Base-by-base conservation (phyloP, 73 alveolate genomes). In the Paramecium bursaria region DNA sequence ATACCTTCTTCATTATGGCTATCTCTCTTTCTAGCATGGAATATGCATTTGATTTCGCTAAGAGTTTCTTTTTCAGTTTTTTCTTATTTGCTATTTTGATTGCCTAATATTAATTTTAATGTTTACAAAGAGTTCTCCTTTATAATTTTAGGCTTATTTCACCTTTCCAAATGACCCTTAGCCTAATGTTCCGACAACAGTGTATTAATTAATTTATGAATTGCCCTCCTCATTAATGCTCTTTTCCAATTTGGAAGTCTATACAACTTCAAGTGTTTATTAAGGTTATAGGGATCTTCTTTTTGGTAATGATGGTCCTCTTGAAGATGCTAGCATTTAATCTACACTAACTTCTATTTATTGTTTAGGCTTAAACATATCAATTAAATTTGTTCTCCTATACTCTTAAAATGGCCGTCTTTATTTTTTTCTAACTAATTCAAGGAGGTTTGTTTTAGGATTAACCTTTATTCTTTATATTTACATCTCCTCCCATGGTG, bases 91-190 rank as follows among this genome's bases (percentile, higher is more conserved):
- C 75, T 31, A 79, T 39, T 29, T 79, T 79, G 3, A 79, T 54
- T 0, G 89, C 89, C 75, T 50, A 79, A 23, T 21, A 11, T 17
- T 22, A 33, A 53, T 5, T 17, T 3, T 13, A 42, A 11, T 14
- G 15, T 7, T 33, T 50, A 55, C 76, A 31, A 21, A 73, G 31
- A 33, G 19, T 31, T 53, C 60, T 17, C 57, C 57, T 73, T 52
- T 61, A 42, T 39, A 48, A 42, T 31, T 67, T 7, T 31, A 4
- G 21, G 89, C 89, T 9, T 53, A 19, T 27, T 79, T 79, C 3
- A 79, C 89, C 44, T 79, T 79, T 0, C 89, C 89, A 55, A 79
- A 79, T 5, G 85, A 80, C 11, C 89, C 89, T 42, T 73, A 26
- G 7, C 89, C 89, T 3, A 79, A 25, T 0, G 75, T 49, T 35